These are phyloP conservation scores for Dalbergia cultrata DNA, from an alignment of 306 rosid genomes.

Conservation along the genomic window DNA sequence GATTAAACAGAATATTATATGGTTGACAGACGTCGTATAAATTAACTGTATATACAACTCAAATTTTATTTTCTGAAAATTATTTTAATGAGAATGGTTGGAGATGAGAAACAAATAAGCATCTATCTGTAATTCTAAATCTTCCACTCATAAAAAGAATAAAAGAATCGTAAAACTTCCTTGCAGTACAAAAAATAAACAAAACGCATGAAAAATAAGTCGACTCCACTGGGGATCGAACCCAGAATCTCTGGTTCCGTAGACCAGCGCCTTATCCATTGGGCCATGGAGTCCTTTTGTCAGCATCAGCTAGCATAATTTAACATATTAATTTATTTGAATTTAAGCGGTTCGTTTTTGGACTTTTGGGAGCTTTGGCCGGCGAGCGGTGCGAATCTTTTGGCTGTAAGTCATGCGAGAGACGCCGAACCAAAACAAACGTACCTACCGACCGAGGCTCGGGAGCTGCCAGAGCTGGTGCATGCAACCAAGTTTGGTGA, in stretches of 20 bases:
- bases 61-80: too few species aligned
- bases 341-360: neutral
- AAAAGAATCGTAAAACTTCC: too few species aligned
- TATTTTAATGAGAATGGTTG: too few species aligned
- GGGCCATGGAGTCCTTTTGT: constrained; percentile 34
- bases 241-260: constrained; percentile 88
- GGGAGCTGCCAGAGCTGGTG: neutral
- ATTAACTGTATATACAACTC: too few species aligned
- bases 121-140: too few species aligned
- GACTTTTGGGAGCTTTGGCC: neutral
- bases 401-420: neutral
- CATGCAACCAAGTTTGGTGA: constrained; percentile 8
- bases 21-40: too few species aligned
- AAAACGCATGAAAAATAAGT: neutral
- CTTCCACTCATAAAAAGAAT: too few species aligned
- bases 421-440: neutral
- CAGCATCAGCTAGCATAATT: too few species aligned
- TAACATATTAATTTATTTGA: too few species aligned
- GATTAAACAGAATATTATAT: too few species aligned
- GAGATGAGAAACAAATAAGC: too few species aligned
- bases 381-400: neutral
- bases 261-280: constrained; percentile 87
- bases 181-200: too few species aligned
- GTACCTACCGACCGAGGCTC: neutral
- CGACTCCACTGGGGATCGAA: constrained; percentile 73